Evolutionary conservation across 2,329 filamentous ascomycete species (phyloP).

Genomic region (Alternaria alternata): DNA sequence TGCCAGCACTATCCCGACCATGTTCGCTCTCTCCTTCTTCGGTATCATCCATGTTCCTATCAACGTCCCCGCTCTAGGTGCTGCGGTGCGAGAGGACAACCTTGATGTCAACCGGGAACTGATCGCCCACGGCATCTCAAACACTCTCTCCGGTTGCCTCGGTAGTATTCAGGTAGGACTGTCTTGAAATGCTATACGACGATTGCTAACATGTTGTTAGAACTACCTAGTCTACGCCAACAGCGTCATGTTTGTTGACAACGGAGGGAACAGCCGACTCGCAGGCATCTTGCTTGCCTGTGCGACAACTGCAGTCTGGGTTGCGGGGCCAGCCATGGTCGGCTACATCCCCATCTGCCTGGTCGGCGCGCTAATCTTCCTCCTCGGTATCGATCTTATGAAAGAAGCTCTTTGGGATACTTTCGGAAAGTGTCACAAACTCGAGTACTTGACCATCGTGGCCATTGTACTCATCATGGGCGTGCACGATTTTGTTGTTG

Average conservation of each 20-base stretch:
- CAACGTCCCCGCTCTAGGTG: conserved; percentile 91
- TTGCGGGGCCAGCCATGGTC: conserved; percentile 85
- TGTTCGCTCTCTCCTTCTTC: conserved; percentile 97
- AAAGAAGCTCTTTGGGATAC: conserved; percentile 89
- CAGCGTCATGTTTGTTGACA: conserved; percentile 94
- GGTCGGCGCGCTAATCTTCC: conserved; percentile 92
- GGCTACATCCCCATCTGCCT: conserved; percentile 97
- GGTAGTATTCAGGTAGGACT: conserved; percentile 77
- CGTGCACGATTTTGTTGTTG: conserved; percentile 93
- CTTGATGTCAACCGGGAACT: conserved; percentile 90
- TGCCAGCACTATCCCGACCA: conserved; percentile 84
- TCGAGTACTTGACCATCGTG: conserved; percentile 89
- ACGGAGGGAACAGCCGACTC: conserved; percentile 84
- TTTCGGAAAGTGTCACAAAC: conserved; percentile 82
- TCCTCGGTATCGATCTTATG: conserved; percentile 90
- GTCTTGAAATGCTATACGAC: fast-evolving
- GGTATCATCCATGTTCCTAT: conserved; percentile 97
- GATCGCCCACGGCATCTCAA: conserved; percentile 91
- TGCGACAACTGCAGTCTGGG: conserved; percentile 81
- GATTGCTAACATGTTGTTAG: conserved; percentile 52
- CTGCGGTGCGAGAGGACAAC: conserved; percentile 91
- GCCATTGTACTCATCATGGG: conserved; percentile 96
- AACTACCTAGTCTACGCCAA: conserved; percentile 99
- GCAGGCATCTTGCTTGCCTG: conserved; percentile 85
- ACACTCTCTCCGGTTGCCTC: conserved; percentile 82